These are phyloP conservation scores for Plasmodium gallinaceum DNA, from an alignment of 169 alveolate species.

Conservation along the genomic window DNA sequence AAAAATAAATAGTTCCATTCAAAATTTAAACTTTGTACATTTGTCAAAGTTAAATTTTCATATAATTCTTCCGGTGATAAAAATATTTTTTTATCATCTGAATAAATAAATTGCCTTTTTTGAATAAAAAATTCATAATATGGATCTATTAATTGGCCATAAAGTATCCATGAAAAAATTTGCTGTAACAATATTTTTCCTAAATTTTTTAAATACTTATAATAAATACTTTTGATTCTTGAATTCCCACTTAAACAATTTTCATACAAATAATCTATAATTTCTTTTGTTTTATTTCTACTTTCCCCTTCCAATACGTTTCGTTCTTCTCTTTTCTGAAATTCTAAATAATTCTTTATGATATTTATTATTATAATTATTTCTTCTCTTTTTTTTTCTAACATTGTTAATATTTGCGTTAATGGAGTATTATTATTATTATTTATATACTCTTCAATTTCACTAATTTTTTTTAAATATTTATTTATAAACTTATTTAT, in stretches of 20 bases:
- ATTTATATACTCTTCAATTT: slow-evolving; percentile 78
- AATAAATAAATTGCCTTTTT: slow-evolving; percentile 73
- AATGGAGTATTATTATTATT: slow-evolving; percentile 81
- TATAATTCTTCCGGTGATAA: slow-evolving; percentile 76
- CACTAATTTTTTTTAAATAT: slow-evolving; percentile 76
- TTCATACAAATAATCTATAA: slow-evolving; percentile 76
- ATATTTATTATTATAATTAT: slow-evolving; percentile 68
- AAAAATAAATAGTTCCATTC: slow-evolving; percentile 84
- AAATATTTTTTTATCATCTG: slow-evolving; percentile 66
- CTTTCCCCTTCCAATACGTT: slow-evolving; percentile 70
- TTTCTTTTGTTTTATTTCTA: slow-evolving; percentile 65
- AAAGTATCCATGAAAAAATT: slow-evolving; percentile 80
- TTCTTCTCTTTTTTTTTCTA: slow-evolving; percentile 81
- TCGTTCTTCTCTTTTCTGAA: slow-evolving; percentile 68
- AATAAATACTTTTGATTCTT: slow-evolving; percentile 51
- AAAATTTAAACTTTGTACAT: slow-evolving; percentile 78
- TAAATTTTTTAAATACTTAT: slow-evolving; percentile 57
- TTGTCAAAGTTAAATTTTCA: slow-evolving; percentile 74
- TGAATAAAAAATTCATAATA: slow-evolving; percentile 81
- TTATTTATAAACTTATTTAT: slow-evolving; percentile 79
- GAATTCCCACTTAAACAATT: slow-evolving; percentile 67
- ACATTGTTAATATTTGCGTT: slow-evolving; percentile 77
- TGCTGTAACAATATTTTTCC: slow-evolving; percentile 77
- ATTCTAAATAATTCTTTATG: slow-evolving; percentile 68
- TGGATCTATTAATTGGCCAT: slow-evolving; percentile 82